Percentiles rank a stretch among this genome's conserved stretches.
Evolutionary conservation across 495 filamentous ascomycete genomes (phyloP).

Genomic region (Amniculicola lignicola): DNA sequence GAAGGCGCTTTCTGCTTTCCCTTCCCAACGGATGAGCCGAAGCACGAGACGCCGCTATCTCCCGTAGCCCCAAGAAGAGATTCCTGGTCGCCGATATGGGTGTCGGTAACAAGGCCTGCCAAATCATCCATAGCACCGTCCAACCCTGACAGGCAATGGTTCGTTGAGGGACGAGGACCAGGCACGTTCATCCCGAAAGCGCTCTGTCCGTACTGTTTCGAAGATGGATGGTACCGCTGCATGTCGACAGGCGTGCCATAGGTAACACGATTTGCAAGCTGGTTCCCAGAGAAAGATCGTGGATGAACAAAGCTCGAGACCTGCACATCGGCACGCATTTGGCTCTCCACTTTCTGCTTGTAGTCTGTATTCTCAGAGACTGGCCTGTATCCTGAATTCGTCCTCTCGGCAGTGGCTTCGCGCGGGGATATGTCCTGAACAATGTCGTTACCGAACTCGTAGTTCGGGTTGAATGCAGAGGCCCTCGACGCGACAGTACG

Average conservation of each 20-base stretch:
- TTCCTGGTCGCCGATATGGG: neutral
- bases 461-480: neutral
- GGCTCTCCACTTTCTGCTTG: slow-evolving; percentile 1
- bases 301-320: slow-evolving; percentile 1
- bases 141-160: slow-evolving; percentile 12
- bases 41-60: slow-evolving; percentile 21
- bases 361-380: neutral
- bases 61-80: neutral
- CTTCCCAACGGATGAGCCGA: slow-evolving; percentile 15
- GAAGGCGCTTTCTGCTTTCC: slow-evolving; percentile 16
- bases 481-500: neutral
- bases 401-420: neutral
- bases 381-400: neutral
- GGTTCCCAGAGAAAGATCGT: slow-evolving; percentile 17
- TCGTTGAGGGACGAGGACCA: neutral
- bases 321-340: neutral
- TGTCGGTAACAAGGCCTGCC: slow-evolving; percentile 1
- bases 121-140: slow-evolving; percentile 35
- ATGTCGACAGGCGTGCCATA: slow-evolving; percentile 6
- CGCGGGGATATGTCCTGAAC: neutral
- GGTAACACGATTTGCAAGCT: neutral
- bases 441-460: slow-evolving; percentile 6
- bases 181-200: neutral
- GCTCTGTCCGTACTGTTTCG: slow-evolving; percentile 15
- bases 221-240: slow-evolving; percentile 15